Base-by-base conservation (phyloP, 23 red algal genomes). In the Gracilaria domingensis region DNA sequence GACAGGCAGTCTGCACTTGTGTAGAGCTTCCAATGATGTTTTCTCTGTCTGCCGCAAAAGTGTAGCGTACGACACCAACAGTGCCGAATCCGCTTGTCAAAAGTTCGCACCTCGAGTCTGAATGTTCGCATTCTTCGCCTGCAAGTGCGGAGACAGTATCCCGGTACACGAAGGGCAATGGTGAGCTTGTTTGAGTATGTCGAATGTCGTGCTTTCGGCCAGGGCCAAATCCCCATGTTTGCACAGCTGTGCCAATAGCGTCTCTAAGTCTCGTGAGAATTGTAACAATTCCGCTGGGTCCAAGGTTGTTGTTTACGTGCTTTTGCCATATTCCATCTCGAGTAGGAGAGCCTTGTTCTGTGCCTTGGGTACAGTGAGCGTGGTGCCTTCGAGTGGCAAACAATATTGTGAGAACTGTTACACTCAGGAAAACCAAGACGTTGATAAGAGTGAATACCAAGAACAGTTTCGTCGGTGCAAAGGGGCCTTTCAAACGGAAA, bases 11-110 rank as follows among this genome's bases (percentile, higher is more conserved):
- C 82, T 67, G 61, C 35, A 70, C 64, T 26, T 86, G 82, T 36
- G 64, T 86, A 12, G 61, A 44, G 21, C 13, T 72, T 72, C 59
- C 82, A 11, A 30, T 28, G 13, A 86, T 44, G 28, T 70, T 86
- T 36, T 72, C 39, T 32, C 59, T 53, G 12, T 40, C 21, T 12
- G 29, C 13, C 25, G 23, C 20, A 49, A 70, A 69, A 4, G 23
- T 28, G 64, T 86, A 86, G 24, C 65, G 59, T 3, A 86, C 82
- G 6, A 69, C 82, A 23, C 82, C 82, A 53, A 86, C 82, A 34
- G 82, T 86, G 29, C 82, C 82, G 39, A 86, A 86, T 7, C 82
- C 82, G 4, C 55, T 72, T 14, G 65, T 49, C 42, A 48, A 33
- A 13, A 86, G 58, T 30, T 66, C 82, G 57, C 80, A 84, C 26